These are phyloP conservation scores for Hordeum pubiflorum DNA, from an alignment of 202 grass and related monocot genomes.

Conservation along the genomic window DNA sequence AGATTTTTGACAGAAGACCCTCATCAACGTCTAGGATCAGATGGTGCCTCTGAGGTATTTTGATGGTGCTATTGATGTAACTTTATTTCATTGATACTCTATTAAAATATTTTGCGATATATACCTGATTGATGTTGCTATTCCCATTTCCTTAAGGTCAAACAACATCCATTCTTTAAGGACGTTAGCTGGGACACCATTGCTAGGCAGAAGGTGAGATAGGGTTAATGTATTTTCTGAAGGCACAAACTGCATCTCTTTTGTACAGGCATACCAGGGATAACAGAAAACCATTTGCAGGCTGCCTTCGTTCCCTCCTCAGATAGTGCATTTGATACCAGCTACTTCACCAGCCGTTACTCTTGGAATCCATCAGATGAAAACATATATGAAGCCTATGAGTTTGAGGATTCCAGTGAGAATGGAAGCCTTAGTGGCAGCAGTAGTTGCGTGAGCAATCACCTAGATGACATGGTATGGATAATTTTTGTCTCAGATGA, in stretches of 20 bases:
- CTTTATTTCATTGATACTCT: conserved; percentile 11
- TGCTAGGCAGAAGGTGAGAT: conserved; percentile 91
- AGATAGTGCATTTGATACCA: conserved; percentile 89
- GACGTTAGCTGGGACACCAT: conserved; percentile 96
- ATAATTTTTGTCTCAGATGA: conserved; percentile 5
- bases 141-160: conserved; percentile 62
- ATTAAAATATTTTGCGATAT: conserved; percentile 15
- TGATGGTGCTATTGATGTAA: not conserved
- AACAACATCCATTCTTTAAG: conserved; percentile 91
- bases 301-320: conserved; percentile 96
- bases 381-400: conserved; percentile 84
- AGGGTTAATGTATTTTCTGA: conserved; percentile 17
- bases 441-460: conserved; percentile 93
- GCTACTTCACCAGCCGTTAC: conserved; percentile 99
- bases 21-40: conserved; percentile 85
- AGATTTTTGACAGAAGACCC: conserved; percentile 99
- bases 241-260: not conserved
- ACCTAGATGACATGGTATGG: conserved; percentile 86
- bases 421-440: conserved; percentile 90
- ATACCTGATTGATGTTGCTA: conserved; percentile 28
- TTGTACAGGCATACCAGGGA: conserved; percentile 20
- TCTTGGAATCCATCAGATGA: conserved; percentile 97
- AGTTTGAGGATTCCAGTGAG: conserved; percentile 90
- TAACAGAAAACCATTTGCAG: conserved; percentile 52
- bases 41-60: conserved; percentile 91